Evolutionary conservation across 805 yeast species (phyloP).

Genomic region (Sugiyamaella boreocaroliniensis): DNA sequence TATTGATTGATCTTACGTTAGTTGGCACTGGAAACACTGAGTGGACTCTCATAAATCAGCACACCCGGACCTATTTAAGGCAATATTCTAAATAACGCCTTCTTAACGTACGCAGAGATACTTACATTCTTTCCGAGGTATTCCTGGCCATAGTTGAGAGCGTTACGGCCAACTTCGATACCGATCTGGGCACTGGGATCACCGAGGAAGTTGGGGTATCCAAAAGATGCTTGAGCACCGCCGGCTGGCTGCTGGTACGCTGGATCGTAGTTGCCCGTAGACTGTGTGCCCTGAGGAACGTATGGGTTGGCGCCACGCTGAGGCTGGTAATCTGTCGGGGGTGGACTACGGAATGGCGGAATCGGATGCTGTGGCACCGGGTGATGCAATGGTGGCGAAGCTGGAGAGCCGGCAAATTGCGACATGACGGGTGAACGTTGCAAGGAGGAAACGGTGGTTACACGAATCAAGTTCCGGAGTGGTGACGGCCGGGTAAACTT

Average conservation of each 20-base stretch:
- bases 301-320: conserved; percentile 16
- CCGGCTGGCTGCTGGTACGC: conserved; percentile 10
- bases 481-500: neutral
- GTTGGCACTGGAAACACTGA: neutral
- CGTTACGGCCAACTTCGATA: conserved; percentile 78
- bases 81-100: too few relatives aligned
- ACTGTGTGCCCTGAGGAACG: conserved; percentile 14
- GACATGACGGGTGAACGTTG: neutral
- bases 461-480: neutral
- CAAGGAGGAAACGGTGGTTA: neutral
- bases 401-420: conserved; percentile 1
- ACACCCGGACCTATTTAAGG: too few relatives aligned
- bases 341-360: conserved; percentile 32
- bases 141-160: conserved; percentile 73
- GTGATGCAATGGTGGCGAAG: conserved; percentile 37
- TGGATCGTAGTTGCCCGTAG: neutral
- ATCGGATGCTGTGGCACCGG: conserved; percentile 42
- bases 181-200: conserved; percentile 84
- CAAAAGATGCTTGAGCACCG: conserved; percentile 17
- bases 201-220: conserved; percentile 43
- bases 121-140: conserved; percentile 61
- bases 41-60: too few relatives aligned
- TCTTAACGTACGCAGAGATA: conserved; percentile 36
- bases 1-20: conserved; percentile 39
- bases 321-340: conserved; percentile 18